Percentiles rank a stretch among this genome's conserved stretches.
Conservation (phyloP, 2,329 filamentous ascomycete genomes). For the Colletotrichum nymphaeae region DNA sequence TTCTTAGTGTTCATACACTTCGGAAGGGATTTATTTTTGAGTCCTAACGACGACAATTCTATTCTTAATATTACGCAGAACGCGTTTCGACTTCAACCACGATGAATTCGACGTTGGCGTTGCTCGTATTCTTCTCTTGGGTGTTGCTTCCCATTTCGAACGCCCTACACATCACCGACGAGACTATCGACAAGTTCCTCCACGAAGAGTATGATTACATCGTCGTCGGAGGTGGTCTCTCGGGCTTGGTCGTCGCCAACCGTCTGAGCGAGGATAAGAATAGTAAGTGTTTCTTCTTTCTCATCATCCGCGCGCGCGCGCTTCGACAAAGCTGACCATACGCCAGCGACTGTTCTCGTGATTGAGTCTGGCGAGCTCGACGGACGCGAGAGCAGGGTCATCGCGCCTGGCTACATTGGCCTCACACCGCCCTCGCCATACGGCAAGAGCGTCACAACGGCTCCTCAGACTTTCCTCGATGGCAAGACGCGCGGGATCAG, state of each 20-base stretch:
- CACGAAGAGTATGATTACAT: constrained; percentile 48
- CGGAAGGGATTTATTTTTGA: background rate
- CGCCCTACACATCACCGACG: constrained; percentile 27
- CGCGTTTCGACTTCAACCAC: background rate
- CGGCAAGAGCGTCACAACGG: constrained; percentile 44
- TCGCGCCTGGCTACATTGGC: constrained; percentile 38
- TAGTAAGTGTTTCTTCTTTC: constrained; percentile 6
- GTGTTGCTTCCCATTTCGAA: constrained; percentile 2
- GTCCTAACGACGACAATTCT: background rate
- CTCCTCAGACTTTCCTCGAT: constrained; percentile 46
- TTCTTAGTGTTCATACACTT: background rate
- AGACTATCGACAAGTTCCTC: constrained; percentile 22
- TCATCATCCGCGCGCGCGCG: background rate
- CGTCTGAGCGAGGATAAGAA: constrained; percentile 52
- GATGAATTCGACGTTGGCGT: constrained; percentile 6
- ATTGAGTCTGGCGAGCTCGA: constrained; percentile 38
- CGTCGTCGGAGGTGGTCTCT: constrained; percentile 58
- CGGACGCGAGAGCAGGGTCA: constrained; percentile 30
- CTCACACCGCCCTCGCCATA: constrained; percentile 37
- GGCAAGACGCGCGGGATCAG: constrained; percentile 47
- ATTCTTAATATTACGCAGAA: background rate
- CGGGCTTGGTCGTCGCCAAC: constrained; percentile 56
- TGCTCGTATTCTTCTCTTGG: background rate
- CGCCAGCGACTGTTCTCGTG: constrained; percentile 36
- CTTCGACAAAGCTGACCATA: background rate